Base-by-base conservation (phyloP, 2,329 filamentous ascomycete genomes). In the Pseudogymnoascus sp. region DNA sequence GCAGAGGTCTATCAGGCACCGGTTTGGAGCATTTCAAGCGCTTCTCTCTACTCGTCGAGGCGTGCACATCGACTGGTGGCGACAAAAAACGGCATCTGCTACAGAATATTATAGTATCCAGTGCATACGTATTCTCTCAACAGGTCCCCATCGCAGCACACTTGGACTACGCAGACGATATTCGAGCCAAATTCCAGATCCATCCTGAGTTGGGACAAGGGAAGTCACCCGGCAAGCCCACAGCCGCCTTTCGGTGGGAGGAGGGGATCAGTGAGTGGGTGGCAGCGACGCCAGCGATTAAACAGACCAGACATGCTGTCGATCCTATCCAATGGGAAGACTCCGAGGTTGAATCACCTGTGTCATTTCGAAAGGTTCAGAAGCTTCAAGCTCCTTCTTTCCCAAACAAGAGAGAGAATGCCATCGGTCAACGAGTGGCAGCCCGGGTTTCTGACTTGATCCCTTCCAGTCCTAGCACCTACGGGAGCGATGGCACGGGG, bases 191-290 rank as follows among this genome's bases (percentile, higher is more conserved):
- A 21, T 71, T 67, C 14, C 50, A 56, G 50, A 56, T 56, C 18
- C 50, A 34, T 3, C 50, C 50, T 34, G 50, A 23, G 38, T 25
- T 60, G 31, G 50, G 50, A 18, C n/a, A 56, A 12, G 50, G 50
- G 25, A 56, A 56, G 25, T 56, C 28, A 34, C 14, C n/a, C 10
- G 34, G 36, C 34, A 37, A 38, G 31, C n/a, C 37, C 14, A 50
- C 23, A 34, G 60, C 40, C 38, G 70, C 66, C 70, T 82, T 76
- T 71, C 73, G 78, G 34, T 84, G 82, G 82, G 82, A 84, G 69
- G 81, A 83, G 68, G 79, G 78, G 50, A 83, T 84, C 69, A 78
- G 80, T 37, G 82, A 84, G 70, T 85, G 82, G 82, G 78, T 84
- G 60, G 79, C 76, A 16, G 75, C 73, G 40, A 82, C 79, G 50